phyloP scores from a whole-genome alignment of 352 stramenopile species.

The Phytophthora cryptogea region DNA sequence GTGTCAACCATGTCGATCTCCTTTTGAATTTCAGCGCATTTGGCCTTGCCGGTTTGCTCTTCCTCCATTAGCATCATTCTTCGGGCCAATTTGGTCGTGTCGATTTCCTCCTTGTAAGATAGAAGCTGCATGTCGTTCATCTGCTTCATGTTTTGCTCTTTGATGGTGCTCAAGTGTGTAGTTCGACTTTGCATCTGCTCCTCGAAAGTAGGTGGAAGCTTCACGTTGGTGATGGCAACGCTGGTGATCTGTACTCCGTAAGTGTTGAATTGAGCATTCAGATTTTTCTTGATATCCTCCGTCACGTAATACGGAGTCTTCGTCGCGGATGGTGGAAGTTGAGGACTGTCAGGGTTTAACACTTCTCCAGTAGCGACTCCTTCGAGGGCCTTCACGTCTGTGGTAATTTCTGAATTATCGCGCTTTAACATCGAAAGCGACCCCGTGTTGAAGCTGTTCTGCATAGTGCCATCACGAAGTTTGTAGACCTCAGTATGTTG shows the following conservation, averaged over 20 bases:
- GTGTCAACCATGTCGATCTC: slow-evolving; percentile 46
- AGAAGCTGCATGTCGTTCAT: slow-evolving; percentile 71
- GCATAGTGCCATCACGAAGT: slow-evolving; percentile 61
- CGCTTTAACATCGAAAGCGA: slow-evolving; percentile 29
- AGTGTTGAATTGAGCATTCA: slow-evolving; percentile 68
- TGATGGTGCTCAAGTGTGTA: slow-evolving; percentile 57
- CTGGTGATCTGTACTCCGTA: slow-evolving; percentile 66
- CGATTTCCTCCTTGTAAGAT: slow-evolving; percentile 46
- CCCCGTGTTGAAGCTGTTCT: slow-evolving; percentile 56
- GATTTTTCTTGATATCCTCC: slow-evolving; percentile 61
- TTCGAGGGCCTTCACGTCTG: slow-evolving; percentile 4
- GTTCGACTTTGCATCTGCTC: slow-evolving; percentile 70
- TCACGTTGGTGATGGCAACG: slow-evolving; percentile 70
- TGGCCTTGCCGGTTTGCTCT: slow-evolving; percentile 46
- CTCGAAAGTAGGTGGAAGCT: slow-evolving; percentile 53
- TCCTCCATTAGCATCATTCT: slow-evolving; percentile 55
- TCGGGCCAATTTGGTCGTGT: slow-evolving; percentile 49
- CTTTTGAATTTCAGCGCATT: slow-evolving; percentile 46
- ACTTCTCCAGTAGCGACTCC: not conserved
- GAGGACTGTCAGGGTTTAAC: slow-evolving; percentile 4
- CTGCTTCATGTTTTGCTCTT: slow-evolving; percentile 76
- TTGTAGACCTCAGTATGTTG: slow-evolving; percentile 85
- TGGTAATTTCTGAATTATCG: slow-evolving; percentile 1
- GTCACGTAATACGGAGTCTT: slow-evolving; percentile 43
- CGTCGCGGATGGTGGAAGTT: slow-evolving; percentile 1